A percentile compares a stretch with the other conserved stretches of the same genome.
phyloP scores from a whole-genome alignment of 495 filamentous ascomycete species.

The Parmelia sp. region DNA sequence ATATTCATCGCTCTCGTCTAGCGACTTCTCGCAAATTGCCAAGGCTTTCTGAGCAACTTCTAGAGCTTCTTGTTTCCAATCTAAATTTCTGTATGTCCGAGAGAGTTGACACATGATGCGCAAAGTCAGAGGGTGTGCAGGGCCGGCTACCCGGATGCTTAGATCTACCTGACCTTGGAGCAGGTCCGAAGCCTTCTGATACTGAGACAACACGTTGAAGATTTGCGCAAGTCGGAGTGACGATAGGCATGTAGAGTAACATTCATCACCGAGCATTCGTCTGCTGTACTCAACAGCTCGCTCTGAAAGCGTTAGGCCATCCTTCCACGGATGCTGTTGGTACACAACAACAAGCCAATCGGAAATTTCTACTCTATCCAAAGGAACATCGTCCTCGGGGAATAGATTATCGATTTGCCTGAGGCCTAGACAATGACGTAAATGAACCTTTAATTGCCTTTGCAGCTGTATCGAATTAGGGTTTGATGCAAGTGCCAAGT shows the following conservation, averaged over 20 bases:
- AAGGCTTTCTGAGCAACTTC: neutral
- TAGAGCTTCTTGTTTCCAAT: slow-evolving; percentile 13
- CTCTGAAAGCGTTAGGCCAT: neutral
- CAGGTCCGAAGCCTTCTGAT: neutral
- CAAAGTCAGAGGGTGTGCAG: slow-evolving; percentile 19
- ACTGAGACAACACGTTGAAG: neutral
- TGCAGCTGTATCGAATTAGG: neutral
- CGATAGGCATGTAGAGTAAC: neutral
- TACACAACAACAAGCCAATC: neutral
- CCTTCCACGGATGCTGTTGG: neutral
- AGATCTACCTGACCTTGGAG: neutral
- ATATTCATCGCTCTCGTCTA: neutral
- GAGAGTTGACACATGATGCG: slow-evolving; percentile 18
- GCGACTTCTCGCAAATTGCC: slow-evolving; percentile 5
- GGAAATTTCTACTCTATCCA: neutral
- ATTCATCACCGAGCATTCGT: neutral
- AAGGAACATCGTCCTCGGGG: neutral
- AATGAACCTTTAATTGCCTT: neutral
- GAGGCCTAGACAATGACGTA: neutral
- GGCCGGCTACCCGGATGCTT: neutral
- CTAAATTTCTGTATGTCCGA: slow-evolving; percentile 18
- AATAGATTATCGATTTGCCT: neutral
- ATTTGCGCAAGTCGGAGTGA: neutral
- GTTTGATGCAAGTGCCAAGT: neutral
- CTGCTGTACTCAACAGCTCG: neutral